phyloP scores from a whole-genome alignment of 768 basidiomycete species.

The Pisolithus tinctorius region DNA sequence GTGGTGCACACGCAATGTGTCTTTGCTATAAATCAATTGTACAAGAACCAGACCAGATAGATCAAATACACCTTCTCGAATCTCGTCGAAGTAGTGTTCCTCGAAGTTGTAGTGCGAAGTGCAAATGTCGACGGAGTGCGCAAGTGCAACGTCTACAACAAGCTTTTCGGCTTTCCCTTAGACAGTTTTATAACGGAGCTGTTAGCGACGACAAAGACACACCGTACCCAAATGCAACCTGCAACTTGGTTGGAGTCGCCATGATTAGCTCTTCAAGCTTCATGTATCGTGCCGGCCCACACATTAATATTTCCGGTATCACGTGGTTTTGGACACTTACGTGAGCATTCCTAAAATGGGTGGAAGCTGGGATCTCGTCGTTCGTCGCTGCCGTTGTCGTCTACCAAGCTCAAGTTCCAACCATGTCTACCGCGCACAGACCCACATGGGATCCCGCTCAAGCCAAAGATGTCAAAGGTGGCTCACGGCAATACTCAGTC shows the following conservation, averaged over 20 bases:
- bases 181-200: too few relatives aligned
- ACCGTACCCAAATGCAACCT: too few relatives aligned
- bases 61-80: slow-evolving; percentile 62
- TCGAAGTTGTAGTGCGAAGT: slow-evolving; percentile 84
- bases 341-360: too few relatives aligned
- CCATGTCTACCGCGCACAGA: slow-evolving; percentile 87
- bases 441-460: slow-evolving; percentile 98
- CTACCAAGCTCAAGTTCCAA: not conserved
- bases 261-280: too few relatives aligned
- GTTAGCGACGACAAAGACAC: too few relatives aligned
- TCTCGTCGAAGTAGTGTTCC: slow-evolving; percentile 88
- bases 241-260: too few relatives aligned
- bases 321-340: too few relatives aligned
- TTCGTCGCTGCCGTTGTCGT: not conserved
- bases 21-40: slow-evolving; percentile 31
- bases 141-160: slow-evolving; percentile 91
- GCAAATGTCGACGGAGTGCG: slow-evolving; percentile 86
- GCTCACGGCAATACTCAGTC: slow-evolving; percentile 88
- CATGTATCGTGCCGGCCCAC: too few relatives aligned
- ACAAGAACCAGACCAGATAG: not conserved
- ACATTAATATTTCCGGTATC: too few relatives aligned
- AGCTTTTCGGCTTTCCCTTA: slow-evolving; percentile 92
- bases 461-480: slow-evolving; percentile 86
- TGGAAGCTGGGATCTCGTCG: too few relatives aligned
- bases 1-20: slow-evolving; percentile 72